These are phyloP conservation scores for Populus deltoides DNA, from an alignment of 345 rosid species.

Conservation along the genomic window DNA sequence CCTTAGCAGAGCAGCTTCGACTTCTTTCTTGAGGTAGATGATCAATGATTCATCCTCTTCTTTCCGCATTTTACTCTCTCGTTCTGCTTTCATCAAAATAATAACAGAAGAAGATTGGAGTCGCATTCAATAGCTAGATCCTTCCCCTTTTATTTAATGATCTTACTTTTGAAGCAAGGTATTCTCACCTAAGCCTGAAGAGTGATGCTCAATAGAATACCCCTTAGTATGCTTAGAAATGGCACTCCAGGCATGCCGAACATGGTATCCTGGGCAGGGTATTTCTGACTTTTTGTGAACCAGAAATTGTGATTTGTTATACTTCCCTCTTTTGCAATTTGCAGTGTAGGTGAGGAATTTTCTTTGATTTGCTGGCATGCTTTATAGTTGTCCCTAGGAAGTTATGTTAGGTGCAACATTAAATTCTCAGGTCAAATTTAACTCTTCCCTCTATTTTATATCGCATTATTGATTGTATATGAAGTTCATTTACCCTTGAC, in stretches of 20 bases:
- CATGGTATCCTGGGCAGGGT: constrained; percentile 11
- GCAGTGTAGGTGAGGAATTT: constrained; percentile 22
- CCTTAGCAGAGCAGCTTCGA: constrained; percentile 52
- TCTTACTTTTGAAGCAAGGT: constrained; percentile 42
- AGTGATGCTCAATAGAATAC: constrained; percentile 16
- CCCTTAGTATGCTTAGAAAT: constrained; percentile 16
- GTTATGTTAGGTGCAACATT: constrained; percentile 51
- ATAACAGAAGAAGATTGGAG: neutral
- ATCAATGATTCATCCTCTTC: constrained; percentile 55
- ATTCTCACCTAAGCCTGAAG: constrained; percentile 29
- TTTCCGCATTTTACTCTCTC: constrained; percentile 38
- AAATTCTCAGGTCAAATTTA: constrained; percentile 27
- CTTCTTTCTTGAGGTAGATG: constrained; percentile 54
- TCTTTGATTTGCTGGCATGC: constrained; percentile 22
- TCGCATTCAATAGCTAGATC: constrained; percentile 18
- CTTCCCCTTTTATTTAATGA: constrained; percentile 15
- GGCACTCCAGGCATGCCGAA: constrained; percentile 9
- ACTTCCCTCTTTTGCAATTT: neutral
- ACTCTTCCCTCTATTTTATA: neutral
- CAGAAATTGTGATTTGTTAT: neutral
- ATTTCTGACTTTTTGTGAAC: constrained; percentile 13
- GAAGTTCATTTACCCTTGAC: neutral
- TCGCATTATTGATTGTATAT: neutral
- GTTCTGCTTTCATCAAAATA: constrained; percentile 13
- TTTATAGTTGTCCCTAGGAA: constrained; percentile 21